These are phyloP conservation scores for Rhodosporidiobolus odoratus DNA, from an alignment of 768 basidiomycete species.

Conservation along the genomic window DNA sequence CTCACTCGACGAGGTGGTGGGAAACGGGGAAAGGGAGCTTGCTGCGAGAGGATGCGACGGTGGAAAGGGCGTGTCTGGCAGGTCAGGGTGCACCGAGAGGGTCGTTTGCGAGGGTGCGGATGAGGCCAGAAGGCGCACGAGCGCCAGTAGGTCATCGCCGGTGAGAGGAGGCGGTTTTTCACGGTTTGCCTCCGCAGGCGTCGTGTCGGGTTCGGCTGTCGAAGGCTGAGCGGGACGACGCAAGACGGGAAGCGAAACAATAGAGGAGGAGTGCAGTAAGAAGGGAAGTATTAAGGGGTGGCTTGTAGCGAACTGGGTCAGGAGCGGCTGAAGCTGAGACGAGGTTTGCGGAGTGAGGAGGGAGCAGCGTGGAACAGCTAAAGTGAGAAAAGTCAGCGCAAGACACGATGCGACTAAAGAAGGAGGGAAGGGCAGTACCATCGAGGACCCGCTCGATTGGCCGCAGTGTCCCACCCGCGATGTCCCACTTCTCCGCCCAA, in stretches of 20 bases:
- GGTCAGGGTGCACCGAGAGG: neutral
- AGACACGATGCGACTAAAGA: too few species aligned
- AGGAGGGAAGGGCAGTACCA: neutral
- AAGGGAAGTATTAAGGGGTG: slow-evolving; percentile 14
- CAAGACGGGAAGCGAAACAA: slow-evolving; percentile 6
- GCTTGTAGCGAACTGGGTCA: slow-evolving; percentile 28
- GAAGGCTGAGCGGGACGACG: neutral
- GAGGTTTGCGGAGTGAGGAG: neutral
- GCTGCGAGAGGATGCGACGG: neutral
- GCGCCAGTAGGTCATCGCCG: slow-evolving; percentile 14
- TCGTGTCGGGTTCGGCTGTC: neutral
- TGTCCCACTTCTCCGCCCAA: slow-evolving; percentile 14
- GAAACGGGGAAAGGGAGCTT: neutral
- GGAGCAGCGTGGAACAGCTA: slow-evolving; percentile 13
- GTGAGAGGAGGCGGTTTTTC: slow-evolving; percentile 4
- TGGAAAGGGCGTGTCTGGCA: neutral
- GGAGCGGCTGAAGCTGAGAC: slow-evolving; percentile 19
- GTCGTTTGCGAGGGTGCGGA: neutral
- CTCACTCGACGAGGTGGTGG: neutral
- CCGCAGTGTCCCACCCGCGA: neutral
- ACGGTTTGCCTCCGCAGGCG: neutral
- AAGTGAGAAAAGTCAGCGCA: neutral
- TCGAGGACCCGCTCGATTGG: neutral
- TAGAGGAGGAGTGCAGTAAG: slow-evolving; percentile 6
- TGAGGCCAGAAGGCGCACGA: slow-evolving; percentile 5